These are phyloP conservation scores for Miscanthus sacchariflorus DNA, from an alignment of 202 grass and related monocot genomes.

Conservation along the genomic window DNA sequence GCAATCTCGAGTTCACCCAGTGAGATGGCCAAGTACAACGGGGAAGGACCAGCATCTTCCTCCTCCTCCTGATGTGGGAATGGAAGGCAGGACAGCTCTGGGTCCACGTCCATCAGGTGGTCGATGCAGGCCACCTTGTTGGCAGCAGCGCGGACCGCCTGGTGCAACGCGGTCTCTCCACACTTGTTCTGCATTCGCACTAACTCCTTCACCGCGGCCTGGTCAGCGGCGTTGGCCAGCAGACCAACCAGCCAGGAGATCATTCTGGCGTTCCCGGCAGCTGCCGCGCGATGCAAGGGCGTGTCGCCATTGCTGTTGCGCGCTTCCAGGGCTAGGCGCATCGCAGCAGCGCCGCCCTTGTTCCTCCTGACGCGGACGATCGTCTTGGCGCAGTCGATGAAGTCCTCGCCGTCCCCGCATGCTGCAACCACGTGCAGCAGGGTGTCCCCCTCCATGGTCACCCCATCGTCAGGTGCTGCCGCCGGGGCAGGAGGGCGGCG, in stretches of 20 bases:
- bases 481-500: not conserved
- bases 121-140: not conserved
- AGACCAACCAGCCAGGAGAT: not conserved
- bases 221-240: not conserved
- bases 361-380: not conserved
- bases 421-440: not conserved
- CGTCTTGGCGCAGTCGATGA: not conserved
- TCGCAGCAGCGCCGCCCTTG: not conserved
- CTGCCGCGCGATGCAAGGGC: not conserved
- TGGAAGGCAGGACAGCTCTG: not conserved
- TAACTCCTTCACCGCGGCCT: not conserved
- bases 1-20: no score
- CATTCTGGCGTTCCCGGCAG: not conserved
- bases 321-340: not conserved
- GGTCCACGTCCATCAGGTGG: not conserved
- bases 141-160: not conserved
- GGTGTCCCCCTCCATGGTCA: not conserved
- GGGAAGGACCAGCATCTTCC: no score
- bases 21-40: not conserved
- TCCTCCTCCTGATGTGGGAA: not conserved
- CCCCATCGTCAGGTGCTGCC: not conserved
- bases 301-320: not conserved
- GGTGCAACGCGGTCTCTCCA: not conserved
- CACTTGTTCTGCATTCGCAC: not conserved
- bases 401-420: not conserved